Percentiles rank a stretch among this genome's conserved stretches.
Evolutionary conservation across 306 rosid genomes (phyloP).

Genomic region (Quillaja saponaria): DNA sequence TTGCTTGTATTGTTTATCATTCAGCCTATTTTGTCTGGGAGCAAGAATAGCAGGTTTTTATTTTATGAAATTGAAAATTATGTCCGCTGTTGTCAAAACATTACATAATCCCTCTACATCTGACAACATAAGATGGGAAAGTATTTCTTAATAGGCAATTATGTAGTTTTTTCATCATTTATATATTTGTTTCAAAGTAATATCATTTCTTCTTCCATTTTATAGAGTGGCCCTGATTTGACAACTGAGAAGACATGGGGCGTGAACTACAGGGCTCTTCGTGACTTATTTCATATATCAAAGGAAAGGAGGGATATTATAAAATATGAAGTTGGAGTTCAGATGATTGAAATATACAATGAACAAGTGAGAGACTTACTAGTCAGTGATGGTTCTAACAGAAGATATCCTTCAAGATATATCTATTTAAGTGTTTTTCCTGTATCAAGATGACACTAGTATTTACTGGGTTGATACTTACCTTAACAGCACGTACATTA

Average conservation of each 20-base stretch:
- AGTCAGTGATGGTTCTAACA: conserved; percentile 85
- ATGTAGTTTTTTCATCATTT: conserved; percentile 1
- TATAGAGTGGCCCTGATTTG: conserved; percentile 93
- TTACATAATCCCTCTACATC: too few species aligned
- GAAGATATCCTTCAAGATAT: conserved; percentile 92
- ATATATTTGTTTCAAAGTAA: conserved; percentile 5
- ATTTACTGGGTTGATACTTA: conserved; percentile 13
- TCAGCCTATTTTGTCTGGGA: too few species aligned
- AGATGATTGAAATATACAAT: conserved; percentile 95
- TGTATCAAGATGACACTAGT: conserved; percentile 8
- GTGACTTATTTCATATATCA: conserved; percentile 86
- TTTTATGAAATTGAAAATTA: too few species aligned
- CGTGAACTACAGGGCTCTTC: conserved; percentile 86
- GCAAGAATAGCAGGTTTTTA: too few species aligned
- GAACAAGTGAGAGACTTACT: conserved; percentile 96
- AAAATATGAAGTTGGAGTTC: conserved; percentile 90
- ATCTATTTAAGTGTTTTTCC: conserved; percentile 1
- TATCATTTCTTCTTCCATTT: conserved; percentile 23
- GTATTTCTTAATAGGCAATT: too few species aligned
- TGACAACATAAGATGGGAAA: too few species aligned
- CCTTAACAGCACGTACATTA: conserved; percentile 73
- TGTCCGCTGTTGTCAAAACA: too few species aligned
- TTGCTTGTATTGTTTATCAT: too few species aligned
- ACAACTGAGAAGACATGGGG: conserved; percentile 88
- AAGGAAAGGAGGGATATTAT: conserved; percentile 63